phyloP scores from a whole-genome alignment of 2,329 filamentous ascomycete species.

The Fusarium ramigenum region DNA sequence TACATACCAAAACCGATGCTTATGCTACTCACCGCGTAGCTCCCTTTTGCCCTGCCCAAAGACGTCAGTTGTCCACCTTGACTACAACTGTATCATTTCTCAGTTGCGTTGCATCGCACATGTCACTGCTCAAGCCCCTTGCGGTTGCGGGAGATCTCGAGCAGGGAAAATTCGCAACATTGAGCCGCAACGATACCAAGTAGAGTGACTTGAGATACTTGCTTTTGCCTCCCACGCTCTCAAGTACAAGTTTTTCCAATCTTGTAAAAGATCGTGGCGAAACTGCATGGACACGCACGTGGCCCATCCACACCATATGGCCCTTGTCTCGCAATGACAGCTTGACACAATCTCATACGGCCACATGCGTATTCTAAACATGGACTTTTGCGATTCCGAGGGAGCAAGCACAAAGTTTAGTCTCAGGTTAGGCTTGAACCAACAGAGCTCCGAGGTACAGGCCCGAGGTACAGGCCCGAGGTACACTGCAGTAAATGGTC shows the following conservation, averaged over 20 bases:
- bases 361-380: constrained; percentile 5
- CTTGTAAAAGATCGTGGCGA: constrained; percentile 12
- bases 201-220: constrained; percentile 5
- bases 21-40: neutral
- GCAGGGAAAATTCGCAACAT: neutral
- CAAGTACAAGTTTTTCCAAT: neutral
- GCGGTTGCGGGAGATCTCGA: constrained; percentile 11
- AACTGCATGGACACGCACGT: constrained; percentile 7
- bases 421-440: neutral
- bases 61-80: constrained; percentile 14
- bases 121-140: constrained; percentile 17
- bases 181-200: constrained; percentile 15
- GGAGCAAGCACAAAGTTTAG: constrained; percentile 2
- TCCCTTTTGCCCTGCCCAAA: neutral
- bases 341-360: constrained; percentile 23
- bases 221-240: neutral
- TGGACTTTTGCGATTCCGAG: constrained; percentile 3
- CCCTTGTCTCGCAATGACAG: constrained; percentile 16
- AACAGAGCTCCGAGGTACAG: neutral
- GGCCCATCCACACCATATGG: neutral
- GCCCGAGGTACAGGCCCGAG: neutral
- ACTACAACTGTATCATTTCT: constrained; percentile 2
- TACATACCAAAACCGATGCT: neutral
- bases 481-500: neutral
- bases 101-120: neutral